Evolutionary conservation across 202 grass and related monocot species (phyloP).

Genomic region (Zizania palustris): DNA sequence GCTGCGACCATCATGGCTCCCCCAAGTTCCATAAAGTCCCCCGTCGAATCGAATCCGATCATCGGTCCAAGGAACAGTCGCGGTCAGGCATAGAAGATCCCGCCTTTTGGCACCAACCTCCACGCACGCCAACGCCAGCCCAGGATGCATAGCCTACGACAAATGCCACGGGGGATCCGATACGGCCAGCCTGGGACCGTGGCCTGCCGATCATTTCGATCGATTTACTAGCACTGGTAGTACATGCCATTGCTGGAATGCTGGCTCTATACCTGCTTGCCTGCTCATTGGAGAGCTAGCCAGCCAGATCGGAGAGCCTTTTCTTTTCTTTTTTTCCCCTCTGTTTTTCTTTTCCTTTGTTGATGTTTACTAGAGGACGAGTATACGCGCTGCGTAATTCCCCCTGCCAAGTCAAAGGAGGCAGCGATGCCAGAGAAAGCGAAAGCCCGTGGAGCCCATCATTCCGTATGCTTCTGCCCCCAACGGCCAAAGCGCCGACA

Average conservation of each 20-base stretch:
- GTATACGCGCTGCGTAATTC: constrained; percentile 42
- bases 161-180: constrained; percentile 45
- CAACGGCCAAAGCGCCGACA: constrained; percentile 57
- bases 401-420: constrained; percentile 77
- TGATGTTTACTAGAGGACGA: constrained; percentile 6
- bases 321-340: constrained; percentile 29
- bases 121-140: constrained; percentile 32
- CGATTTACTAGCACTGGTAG: background rate
- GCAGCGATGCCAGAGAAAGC: constrained; percentile 82
- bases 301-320: constrained; percentile 2
- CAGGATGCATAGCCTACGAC: background rate
- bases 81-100: constrained; percentile 74
- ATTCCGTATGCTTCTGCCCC: constrained; percentile 47
- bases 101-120: constrained; percentile 74
- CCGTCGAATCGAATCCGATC: constrained; percentile 73
- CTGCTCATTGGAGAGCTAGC: background rate
- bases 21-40: constrained; percentile 43
- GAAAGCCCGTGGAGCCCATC: constrained; percentile 72
- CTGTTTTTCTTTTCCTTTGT: constrained; percentile 51
- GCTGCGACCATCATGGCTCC: constrained; percentile 28
- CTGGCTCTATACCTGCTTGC: no score
- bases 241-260: background rate
- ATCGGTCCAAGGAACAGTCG: constrained; percentile 89
- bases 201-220: constrained; percentile 1
- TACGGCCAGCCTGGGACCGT: constrained; percentile 24